Percentiles rank a stretch among this genome's conserved stretches.
Conservation (phyloP, 164 flowering plant species). For the Vitis labrusca region DNA sequence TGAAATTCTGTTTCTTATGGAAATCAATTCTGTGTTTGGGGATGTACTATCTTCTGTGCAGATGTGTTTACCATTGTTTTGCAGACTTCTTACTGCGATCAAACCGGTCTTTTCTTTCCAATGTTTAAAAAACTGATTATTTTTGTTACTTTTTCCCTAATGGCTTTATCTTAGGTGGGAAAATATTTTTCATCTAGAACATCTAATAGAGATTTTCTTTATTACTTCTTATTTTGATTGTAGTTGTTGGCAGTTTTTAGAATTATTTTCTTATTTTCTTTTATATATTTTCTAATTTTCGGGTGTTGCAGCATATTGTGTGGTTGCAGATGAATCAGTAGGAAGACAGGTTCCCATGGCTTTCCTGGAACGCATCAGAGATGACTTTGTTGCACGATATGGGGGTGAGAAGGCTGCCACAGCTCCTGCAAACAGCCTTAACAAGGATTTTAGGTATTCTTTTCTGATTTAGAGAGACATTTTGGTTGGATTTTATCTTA, state of each 20-base stretch:
- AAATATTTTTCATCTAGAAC: background rate
- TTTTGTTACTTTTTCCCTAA: background rate
- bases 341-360: conserved; percentile 40
- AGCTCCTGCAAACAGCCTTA: conserved; percentile 37
- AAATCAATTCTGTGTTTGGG: too few species aligned
- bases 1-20: too few species aligned
- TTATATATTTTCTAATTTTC: background rate
- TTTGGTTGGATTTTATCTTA: background rate
- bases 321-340: conserved; percentile 30
- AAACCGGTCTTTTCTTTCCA: too few species aligned
- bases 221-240: background rate
- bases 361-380: conserved; percentile 38
- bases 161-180: background rate
- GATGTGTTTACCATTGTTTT: too few species aligned
- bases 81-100: too few species aligned
- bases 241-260: background rate
- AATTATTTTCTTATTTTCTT: background rate
- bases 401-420: conserved; percentile 39
- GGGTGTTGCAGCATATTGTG: conserved; percentile 33
- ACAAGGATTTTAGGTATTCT: conserved; percentile 42
- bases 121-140: too few species aligned
- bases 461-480: background rate
- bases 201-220: background rate
- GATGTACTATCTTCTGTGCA: too few species aligned
- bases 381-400: conserved; percentile 36